Conservation (phyloP, 2,329 filamentous ascomycete genomes). For the Fusarium sp. region DNA sequence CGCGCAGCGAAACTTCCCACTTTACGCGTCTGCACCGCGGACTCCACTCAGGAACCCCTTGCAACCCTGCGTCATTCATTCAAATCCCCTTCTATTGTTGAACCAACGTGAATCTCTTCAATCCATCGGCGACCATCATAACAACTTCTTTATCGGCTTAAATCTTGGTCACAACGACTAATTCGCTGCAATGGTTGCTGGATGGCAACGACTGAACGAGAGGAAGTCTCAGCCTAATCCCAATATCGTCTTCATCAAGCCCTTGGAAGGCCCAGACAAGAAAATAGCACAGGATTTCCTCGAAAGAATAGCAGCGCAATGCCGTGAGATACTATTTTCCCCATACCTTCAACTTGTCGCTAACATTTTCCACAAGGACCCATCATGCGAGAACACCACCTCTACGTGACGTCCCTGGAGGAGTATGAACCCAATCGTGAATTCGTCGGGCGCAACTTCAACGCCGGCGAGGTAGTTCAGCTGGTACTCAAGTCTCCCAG, state of each 20-base stretch:
- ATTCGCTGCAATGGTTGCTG: slow-evolving; percentile 69
- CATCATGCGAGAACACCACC: slow-evolving; percentile 70
- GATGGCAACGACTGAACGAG: slow-evolving; percentile 80
- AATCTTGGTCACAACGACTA: not conserved
- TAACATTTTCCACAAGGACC: slow-evolving; percentile 58
- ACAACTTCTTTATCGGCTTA: not conserved
- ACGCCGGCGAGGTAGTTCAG: slow-evolving; percentile 85
- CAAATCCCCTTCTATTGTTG: not conserved
- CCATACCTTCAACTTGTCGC: not conserved
- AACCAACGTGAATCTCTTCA: not conserved
- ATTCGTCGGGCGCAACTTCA: slow-evolving; percentile 90
- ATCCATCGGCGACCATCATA: not conserved
- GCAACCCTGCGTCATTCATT: slow-evolving; percentile 26
- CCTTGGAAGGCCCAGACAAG: slow-evolving; percentile 70
- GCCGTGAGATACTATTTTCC: slow-evolving; percentile 55
- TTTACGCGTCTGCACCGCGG: slow-evolving; percentile 20
- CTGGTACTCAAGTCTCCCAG: slow-evolving; percentile 75
- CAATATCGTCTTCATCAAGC: slow-evolving; percentile 85
- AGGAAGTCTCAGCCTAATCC: slow-evolving; percentile 76
- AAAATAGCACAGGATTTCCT: slow-evolving; percentile 72
- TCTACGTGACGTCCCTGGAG: slow-evolving; percentile 74
- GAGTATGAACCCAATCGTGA: slow-evolving; percentile 82
- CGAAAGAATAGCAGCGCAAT: slow-evolving; percentile 81
- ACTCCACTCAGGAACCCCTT: slow-evolving; percentile 5
- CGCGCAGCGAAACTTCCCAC: slow-evolving; percentile 11